Evolutionary conservation across 2,329 filamentous ascomycete species (phyloP), one percentile per base, ranked within the genome.

Genomic region (Beauveria brongniartii): DNA sequence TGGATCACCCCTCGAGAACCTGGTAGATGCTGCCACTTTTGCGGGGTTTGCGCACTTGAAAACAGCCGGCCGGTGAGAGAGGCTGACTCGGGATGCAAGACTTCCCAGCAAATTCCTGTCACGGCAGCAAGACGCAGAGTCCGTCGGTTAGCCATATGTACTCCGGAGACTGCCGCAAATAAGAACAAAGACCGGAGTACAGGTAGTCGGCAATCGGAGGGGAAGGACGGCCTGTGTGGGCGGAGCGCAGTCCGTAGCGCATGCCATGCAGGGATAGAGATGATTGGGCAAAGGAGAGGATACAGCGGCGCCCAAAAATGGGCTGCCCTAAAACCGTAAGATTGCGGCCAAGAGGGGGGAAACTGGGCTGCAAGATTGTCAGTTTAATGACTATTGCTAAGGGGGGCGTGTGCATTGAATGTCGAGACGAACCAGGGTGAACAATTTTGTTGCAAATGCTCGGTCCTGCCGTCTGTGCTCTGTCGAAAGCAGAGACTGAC

Each of bases 161-260:
- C 12, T 37, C 34, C 34, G 34, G 34, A 37, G 18, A 46, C 9
- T 20, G 41, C 40, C 3, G 24, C 37, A 20, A 28, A 41, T 43
- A 10, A 56, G n/a, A 22, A 24, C 34, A 44, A 43, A 30, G 47
- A 24, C 34, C 24, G 24, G 20, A 22, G 46, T n/a, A 34, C 18
- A 26, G 18, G 18, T 14, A 43, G 55, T 52, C 56, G 56, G 47
- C 47, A 59, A 52, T 59, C 56, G 56, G 56, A 58, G 37, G 14
- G n/a, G 44, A 26, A 37, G 4, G 44, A 26, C 55, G 4, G 48
- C 37, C 37, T 44, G 50, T 37, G 46, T 58, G 44, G 47, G 37
- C 56, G 56, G 47, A 52, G 34, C 20, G 46, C 34, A 59, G 37
- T 26, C 24, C 20, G 44, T 57, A 41, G 44, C 34, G 55, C 44